phyloP scores from a whole-genome alignment of 345 rosid species.

The Triadica sebifera region DNA sequence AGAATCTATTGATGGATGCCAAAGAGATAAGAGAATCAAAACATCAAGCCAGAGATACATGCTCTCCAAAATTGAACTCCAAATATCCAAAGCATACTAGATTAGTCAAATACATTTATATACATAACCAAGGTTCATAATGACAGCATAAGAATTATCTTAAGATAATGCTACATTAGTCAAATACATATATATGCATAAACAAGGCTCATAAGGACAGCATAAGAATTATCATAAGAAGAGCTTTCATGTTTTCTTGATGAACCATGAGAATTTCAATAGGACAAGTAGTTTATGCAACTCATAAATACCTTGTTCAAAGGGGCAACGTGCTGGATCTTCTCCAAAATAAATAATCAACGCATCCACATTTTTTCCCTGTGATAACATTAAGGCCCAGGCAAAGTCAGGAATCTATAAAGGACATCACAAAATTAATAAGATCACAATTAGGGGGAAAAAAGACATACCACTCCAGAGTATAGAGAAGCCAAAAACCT shows the following conservation, averaged over 20 bases:
- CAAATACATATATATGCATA: too few species aligned
- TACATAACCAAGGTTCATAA: too few species aligned
- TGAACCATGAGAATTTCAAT: background rate
- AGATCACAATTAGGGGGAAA: background rate
- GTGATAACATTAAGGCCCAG: slow-evolving; percentile 17
- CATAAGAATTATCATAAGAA: background rate
- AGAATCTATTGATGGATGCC: background rate
- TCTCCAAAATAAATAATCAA: slow-evolving; percentile 92
- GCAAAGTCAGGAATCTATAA: background rate
- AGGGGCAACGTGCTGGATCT: slow-evolving; percentile 89
- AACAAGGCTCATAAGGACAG: background rate
- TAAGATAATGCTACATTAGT: too few species aligned
- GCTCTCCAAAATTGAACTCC: background rate
- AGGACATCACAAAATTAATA: slow-evolving; percentile 8
- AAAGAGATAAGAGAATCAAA: background rate
- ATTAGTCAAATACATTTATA: too few species aligned
- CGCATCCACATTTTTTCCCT: slow-evolving; percentile 89
- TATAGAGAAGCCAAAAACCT: slow-evolving; percentile 74
- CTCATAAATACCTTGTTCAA: slow-evolving; percentile 69
- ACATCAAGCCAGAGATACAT: background rate
- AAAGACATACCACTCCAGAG: slow-evolving; percentile 69
- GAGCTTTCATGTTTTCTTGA: background rate
- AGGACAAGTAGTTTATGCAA: background rate
- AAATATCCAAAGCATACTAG: too few species aligned
- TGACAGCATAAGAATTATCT: too few species aligned